Percentiles rank a stretch among this genome's conserved stretches.
Conservation (phyloP, 208 protist species). For the Lotmaria passim region DNA sequence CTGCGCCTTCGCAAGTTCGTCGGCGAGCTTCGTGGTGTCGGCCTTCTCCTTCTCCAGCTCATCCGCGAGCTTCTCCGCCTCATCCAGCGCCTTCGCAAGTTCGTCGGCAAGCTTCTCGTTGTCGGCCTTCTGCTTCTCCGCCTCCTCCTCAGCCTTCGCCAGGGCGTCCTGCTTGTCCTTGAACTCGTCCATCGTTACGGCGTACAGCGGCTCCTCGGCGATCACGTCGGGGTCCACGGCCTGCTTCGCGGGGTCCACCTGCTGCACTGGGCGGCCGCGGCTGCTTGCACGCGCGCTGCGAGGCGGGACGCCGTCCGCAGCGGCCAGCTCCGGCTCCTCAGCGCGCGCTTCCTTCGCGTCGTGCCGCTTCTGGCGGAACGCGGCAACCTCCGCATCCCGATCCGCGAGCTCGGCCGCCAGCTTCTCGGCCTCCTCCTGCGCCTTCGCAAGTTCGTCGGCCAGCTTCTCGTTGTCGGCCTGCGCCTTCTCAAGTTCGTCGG, state of each 20-base stretch:
- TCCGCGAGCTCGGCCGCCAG: not conserved
- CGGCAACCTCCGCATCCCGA: conserved; percentile 15
- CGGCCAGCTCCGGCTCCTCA: not conserved
- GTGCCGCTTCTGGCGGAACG: conserved; percentile 16
- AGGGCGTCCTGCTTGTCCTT: no score
- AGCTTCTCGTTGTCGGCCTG: conserved; percentile 31
- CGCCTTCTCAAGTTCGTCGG: no score
- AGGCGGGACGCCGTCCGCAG: not conserved
- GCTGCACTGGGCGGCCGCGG: no score
- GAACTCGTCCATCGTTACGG: not conserved
- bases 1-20: conserved; percentile 12
- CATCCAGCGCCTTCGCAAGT: not conserved
- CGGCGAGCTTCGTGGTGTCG: conserved; percentile 11
- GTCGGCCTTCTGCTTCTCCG: no score
- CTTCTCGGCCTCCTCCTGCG: not conserved
- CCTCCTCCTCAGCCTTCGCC: conserved; percentile 19
- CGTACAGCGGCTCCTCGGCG: conserved; percentile 4
- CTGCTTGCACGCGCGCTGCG: no score
- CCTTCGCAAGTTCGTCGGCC: conserved; percentile 10
- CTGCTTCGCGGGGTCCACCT: conserved; percentile 2
- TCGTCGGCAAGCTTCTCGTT: no score
- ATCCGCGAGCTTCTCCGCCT: conserved; percentile 8
- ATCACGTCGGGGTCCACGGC: conserved; percentile 4
- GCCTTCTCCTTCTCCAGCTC: not conserved
- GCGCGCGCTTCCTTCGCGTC: not conserved